These are phyloP conservation scores for Claviceps maximensis DNA, from an alignment of 2,329 filamentous ascomycete species.

Conservation along the genomic window DNA sequence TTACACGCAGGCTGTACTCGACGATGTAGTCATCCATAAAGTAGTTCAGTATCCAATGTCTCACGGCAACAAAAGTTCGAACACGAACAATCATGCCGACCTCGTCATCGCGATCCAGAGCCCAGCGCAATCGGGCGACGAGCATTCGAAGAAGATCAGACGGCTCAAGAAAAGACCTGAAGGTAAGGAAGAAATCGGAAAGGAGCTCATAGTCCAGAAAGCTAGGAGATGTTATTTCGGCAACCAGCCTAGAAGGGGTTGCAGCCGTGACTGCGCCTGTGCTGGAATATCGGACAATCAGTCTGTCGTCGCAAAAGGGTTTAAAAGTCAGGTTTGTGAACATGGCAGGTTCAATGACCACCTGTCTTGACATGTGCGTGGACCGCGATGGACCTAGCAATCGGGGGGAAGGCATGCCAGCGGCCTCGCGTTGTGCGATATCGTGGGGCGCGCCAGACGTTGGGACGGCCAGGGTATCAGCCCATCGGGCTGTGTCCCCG, in stretches of 20 bases:
- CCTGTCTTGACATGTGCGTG: constrained; percentile 34
- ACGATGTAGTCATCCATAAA: constrained; percentile 88
- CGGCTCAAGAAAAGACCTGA: constrained; percentile 70
- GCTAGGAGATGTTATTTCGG: constrained; percentile 89
- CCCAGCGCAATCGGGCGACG: constrained; percentile 76
- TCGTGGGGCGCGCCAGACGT: constrained; percentile 18
- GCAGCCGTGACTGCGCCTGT: constrained; percentile 73
- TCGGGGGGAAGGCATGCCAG: constrained; percentile 22
- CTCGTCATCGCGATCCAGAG: constrained; percentile 65
- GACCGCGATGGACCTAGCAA: constrained; percentile 28
- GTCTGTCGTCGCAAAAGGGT: constrained; percentile 62
- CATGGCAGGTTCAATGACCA: constrained; percentile 56
- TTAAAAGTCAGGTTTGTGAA: constrained; percentile 72
- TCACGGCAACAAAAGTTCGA: constrained; percentile 83
- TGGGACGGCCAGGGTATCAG: constrained; percentile 25
- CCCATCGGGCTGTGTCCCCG: constrained; percentile 18
- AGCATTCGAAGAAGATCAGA: constrained; percentile 70
- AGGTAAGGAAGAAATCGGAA: constrained; percentile 96
- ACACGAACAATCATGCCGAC: constrained; percentile 89
- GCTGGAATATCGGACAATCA: constrained; percentile 69
- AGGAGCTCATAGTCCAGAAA: constrained; percentile 95
- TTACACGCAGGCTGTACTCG: constrained; percentile 57
- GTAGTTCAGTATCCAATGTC: constrained; percentile 97
- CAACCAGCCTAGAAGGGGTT: constrained; percentile 79
- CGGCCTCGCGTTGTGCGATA: constrained; percentile 10